Percentiles rank a stretch among this genome's conserved stretches.
Conservation (phyloP, 306 rosid genomes). For the Psophocarpus tetragonolobus region DNA sequence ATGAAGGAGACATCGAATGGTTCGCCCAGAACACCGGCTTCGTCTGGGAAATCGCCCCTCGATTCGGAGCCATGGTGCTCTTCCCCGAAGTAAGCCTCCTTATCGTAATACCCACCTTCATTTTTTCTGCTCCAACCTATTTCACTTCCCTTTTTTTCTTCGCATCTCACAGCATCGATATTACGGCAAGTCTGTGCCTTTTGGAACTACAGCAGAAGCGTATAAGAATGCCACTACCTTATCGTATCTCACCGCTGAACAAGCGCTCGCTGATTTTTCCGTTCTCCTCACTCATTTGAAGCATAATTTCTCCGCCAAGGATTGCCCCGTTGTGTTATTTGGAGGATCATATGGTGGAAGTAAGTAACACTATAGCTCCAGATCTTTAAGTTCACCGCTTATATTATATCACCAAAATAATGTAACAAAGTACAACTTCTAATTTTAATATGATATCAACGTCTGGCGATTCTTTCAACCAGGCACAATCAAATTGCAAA, state of each 20-base stretch:
- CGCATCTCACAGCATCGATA: conserved; percentile 66
- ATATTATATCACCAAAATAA: too few relatives aligned
- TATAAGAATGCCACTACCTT: conserved; percentile 71
- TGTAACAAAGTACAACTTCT: too few relatives aligned
- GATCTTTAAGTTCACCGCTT: too few relatives aligned
- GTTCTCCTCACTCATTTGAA: conserved; percentile 64
- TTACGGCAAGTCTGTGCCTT: conserved; percentile 80
- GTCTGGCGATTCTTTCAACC: too few relatives aligned
- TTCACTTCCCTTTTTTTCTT: not conserved
- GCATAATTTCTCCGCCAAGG: conserved; percentile 55
- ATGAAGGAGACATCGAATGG: conserved; percentile 91
- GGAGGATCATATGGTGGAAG: conserved; percentile 98
- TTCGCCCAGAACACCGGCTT: conserved; percentile 84
- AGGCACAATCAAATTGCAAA: too few relatives aligned
- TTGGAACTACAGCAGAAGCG: conserved; percentile 61
- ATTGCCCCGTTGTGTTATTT: conserved; percentile 76
- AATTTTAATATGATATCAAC: too few relatives aligned
- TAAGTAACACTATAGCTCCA: conserved; percentile 35
- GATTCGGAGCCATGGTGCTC: conserved; percentile 76
- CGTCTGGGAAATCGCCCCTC: conserved; percentile 85
- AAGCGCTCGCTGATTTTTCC: conserved; percentile 77
- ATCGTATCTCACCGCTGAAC: conserved; percentile 69
- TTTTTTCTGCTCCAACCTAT: not conserved
- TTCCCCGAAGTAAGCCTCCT: conserved; percentile 66
- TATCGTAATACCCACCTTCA: not conserved